Evolutionary conservation across 805 yeast genomes (phyloP).

Genomic region (Sugiyamaella boreocaroliniensis): DNA sequence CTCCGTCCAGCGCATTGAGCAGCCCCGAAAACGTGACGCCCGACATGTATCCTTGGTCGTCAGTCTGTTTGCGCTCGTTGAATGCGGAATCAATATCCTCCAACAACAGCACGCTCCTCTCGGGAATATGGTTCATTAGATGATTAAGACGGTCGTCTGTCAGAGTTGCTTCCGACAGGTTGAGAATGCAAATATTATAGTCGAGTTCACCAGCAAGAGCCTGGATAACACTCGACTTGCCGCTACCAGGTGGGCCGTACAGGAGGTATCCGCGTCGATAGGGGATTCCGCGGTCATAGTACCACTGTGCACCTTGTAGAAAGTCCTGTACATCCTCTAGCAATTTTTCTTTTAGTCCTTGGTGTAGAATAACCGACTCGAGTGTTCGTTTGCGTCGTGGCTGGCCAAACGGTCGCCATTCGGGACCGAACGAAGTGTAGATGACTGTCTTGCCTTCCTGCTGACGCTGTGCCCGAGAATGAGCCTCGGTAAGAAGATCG

Average conservation of each 20-base stretch:
- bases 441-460: slow-evolving; percentile 92
- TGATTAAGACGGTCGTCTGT: slow-evolving; percentile 94
- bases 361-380: slow-evolving; percentile 80
- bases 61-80: slow-evolving; percentile 66
- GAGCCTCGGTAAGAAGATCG: slow-evolving; percentile 75
- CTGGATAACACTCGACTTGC: slow-evolving; percentile 92
- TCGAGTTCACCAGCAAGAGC: slow-evolving; percentile 95
- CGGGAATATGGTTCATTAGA: slow-evolving; percentile 93
- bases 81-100: slow-evolving; percentile 98
- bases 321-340: slow-evolving; percentile 74
- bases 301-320: slow-evolving; percentile 78
- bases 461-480: slow-evolving; percentile 66
- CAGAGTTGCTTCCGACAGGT: slow-evolving; percentile 80
- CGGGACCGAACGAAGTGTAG: slow-evolving; percentile 95
- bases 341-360: slow-evolving; percentile 60
- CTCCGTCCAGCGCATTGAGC: slow-evolving; percentile 92
- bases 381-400: slow-evolving; percentile 82
- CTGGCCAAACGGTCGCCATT: slow-evolving; percentile 97
- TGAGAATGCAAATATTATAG: slow-evolving; percentile 89
- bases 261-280: slow-evolving; percentile 89
- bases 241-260: slow-evolving; percentile 97
- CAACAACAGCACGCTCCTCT: slow-evolving; percentile 70
- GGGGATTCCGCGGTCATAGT: slow-evolving; percentile 93
- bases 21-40: slow-evolving; percentile 96
- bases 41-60: slow-evolving; percentile 69